phyloP scores from a whole-genome alignment of 2,329 filamentous ascomycete genomes.

The Sporothrix pseudoabietina region DNA sequence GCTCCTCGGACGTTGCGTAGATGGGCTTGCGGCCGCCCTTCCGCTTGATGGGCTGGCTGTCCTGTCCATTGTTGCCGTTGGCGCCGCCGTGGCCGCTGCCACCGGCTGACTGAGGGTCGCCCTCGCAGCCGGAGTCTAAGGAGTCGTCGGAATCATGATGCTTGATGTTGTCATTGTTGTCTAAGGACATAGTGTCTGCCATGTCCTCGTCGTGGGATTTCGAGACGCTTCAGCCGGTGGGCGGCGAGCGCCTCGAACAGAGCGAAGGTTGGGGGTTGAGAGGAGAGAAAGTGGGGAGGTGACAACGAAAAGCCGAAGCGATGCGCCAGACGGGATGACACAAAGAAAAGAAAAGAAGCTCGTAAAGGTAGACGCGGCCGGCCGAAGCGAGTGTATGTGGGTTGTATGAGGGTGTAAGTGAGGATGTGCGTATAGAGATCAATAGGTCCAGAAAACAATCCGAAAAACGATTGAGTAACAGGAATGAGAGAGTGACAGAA shows the following conservation, averaged over 20 bases:
- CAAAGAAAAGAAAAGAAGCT: not conserved
- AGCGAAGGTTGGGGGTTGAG: constrained; percentile 23
- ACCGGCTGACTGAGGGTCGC: constrained; percentile 48
- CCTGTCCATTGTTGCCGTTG: constrained; percentile 47
- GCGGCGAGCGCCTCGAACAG: constrained; percentile 45
- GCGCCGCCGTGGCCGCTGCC: constrained; percentile 38
- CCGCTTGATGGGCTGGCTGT: constrained; percentile 76
- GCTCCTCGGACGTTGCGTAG: constrained; percentile 97
- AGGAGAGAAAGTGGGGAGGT: constrained; percentile 19
- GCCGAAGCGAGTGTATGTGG: not conserved
- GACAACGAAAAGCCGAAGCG: not conserved
- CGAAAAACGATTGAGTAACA: constrained; percentile 27
- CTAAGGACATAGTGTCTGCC: constrained; percentile 69
- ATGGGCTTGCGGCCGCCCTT: constrained; percentile 99
- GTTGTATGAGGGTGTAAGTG: not conserved
- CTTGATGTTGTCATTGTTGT: constrained; percentile 59
- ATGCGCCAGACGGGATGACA: constrained; percentile 13
- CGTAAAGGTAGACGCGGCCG: not conserved
- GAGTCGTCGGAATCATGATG: constrained; percentile 66
- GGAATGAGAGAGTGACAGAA: constrained; percentile 26
- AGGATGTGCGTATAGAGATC: not conserved
- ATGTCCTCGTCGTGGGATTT: constrained; percentile 50
- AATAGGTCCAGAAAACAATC: constrained; percentile 1
- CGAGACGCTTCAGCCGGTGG: constrained; percentile 47
- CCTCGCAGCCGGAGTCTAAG: constrained; percentile 61